Conservation (phyloP, 139 green algal genomes). For the Mychonastes homosphaera region DNA sequence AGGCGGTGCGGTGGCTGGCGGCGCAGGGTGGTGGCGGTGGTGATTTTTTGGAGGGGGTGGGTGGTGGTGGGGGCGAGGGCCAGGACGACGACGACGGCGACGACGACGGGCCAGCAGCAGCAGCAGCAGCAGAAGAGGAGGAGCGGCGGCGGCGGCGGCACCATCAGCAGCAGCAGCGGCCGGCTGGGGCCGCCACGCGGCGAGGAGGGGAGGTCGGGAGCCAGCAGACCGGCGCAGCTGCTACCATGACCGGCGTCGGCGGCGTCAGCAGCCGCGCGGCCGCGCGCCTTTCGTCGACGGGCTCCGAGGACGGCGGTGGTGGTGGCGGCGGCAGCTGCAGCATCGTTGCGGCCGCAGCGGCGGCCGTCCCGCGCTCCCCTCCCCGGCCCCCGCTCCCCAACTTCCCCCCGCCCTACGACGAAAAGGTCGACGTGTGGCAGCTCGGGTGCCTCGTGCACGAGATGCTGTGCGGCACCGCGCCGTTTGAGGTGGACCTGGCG, state of each 20-base stretch:
- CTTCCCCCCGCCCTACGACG: slow-evolving; percentile 39
- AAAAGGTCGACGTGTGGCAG: slow-evolving; percentile 53
- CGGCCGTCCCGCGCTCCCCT: slow-evolving; percentile 23
- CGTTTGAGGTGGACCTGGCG: slow-evolving; percentile 43
- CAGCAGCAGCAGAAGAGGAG: not conserved
- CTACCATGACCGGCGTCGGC: not conserved
- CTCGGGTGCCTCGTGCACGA: slow-evolving; percentile 44
- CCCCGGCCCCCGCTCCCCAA: too few relatives aligned
- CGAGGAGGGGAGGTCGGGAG: not conserved
- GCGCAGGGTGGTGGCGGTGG: too few relatives aligned
- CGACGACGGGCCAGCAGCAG: too few relatives aligned
- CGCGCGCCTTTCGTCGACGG: not conserved
- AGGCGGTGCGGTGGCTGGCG: too few relatives aligned
- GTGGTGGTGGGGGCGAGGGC: too few relatives aligned
- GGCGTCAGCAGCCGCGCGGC: slow-evolving; percentile 5
- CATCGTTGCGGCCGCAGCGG: not conserved
- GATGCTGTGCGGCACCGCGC: slow-evolving; percentile 36
- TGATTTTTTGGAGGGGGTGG: too few relatives aligned
- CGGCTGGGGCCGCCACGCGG: not conserved
- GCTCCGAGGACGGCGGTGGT: not conserved
- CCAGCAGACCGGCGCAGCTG: not conserved
- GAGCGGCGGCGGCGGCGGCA: not conserved
- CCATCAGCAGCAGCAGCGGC: slow-evolving; percentile 8
- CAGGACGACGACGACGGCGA: too few relatives aligned
- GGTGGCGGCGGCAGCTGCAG: not conserved